Percentiles rank a stretch among this genome's conserved stretches.
Conservation (phyloP, 208 protist genomes). For the Blastocrithidia nonstop region DNA sequence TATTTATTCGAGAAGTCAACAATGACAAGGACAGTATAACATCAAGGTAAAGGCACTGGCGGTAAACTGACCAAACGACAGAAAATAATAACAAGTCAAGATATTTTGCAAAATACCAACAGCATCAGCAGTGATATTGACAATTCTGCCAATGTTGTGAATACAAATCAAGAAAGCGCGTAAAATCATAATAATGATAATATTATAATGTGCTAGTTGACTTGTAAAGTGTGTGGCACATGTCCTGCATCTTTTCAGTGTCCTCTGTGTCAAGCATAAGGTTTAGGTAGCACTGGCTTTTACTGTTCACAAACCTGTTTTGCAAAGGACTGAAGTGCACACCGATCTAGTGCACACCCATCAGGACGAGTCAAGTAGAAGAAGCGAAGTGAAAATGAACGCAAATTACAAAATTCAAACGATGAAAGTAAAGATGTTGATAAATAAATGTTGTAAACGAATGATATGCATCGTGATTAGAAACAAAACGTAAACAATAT, state of each 20-base stretch:
- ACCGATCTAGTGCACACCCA: conserved; percentile 58
- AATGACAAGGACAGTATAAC: too few relatives aligned
- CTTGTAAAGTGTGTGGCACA: conserved; percentile 51
- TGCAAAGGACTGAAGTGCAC: conserved; percentile 51
- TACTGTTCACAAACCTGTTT: conserved; percentile 79
- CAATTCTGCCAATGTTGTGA: too few relatives aligned
- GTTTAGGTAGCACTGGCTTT: conserved; percentile 26
- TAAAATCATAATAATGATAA: too few relatives aligned
- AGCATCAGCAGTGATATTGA: too few relatives aligned
- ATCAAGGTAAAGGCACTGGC: too few relatives aligned
- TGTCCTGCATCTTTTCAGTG: conserved; percentile 50
- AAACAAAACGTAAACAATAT: too few relatives aligned
- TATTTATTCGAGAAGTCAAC: too few relatives aligned
- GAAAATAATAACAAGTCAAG: too few relatives aligned
- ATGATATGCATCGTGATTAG: not conserved
- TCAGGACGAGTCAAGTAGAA: conserved; percentile 34
- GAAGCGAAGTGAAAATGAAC: conserved; percentile 3
- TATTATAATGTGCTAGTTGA: too few relatives aligned
- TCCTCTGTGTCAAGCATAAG: conserved; percentile 70
- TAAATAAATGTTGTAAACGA: not conserved
- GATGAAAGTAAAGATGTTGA: conserved; percentile 1
- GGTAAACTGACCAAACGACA: too few relatives aligned
- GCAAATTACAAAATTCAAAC: not conserved
- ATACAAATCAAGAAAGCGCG: too few relatives aligned
- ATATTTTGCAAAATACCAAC: too few relatives aligned